Conservation (phyloP, 495 filamentous ascomycete genomes). For the Beverwykella pulmonaria region DNA sequence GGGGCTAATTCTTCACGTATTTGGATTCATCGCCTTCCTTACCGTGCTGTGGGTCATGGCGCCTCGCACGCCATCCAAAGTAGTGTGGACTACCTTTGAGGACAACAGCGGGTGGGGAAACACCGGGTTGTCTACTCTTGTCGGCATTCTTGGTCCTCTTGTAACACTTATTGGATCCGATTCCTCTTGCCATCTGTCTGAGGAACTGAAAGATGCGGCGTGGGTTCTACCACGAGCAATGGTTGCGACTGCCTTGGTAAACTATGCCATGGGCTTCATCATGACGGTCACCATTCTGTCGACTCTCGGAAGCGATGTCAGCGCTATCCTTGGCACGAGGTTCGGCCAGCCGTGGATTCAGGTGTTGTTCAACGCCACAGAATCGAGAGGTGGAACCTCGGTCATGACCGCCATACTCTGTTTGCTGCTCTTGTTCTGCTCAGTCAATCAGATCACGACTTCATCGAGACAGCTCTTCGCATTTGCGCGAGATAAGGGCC, state of each 20-base stretch:
- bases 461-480: constrained; percentile 38
- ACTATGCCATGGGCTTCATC: constrained; percentile 35
- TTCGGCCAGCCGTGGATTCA: constrained; percentile 42
- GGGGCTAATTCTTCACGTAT: constrained; percentile 47
- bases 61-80: constrained; percentile 25
- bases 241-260: constrained; percentile 26
- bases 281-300: constrained; percentile 42
- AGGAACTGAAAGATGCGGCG: constrained; percentile 41
- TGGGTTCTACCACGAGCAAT: constrained; percentile 37
- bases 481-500: constrained; percentile 32
- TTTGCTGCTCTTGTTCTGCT: constrained; percentile 46
- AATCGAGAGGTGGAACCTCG: constrained; percentile 28
- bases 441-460: constrained; percentile 48
- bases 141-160: constrained; percentile 40
- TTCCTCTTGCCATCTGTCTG: constrained; percentile 40
- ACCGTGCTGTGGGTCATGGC: constrained; percentile 41
- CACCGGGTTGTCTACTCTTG: constrained; percentile 36
- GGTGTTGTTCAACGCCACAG: constrained; percentile 33
- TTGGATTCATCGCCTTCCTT: constrained; percentile 44
- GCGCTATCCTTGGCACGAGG: constrained; percentile 39
- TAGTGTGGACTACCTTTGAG: constrained; percentile 37
- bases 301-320: constrained; percentile 33
- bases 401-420: constrained; percentile 30
- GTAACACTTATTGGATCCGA: constrained; percentile 40
- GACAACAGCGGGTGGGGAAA: constrained; percentile 44